A percentile compares a stretch with the other conserved stretches of the same genome.
Conservation (phyloP, 1,284 basidiomycete genomes). For the Ganoderma resinaceum region DNA sequence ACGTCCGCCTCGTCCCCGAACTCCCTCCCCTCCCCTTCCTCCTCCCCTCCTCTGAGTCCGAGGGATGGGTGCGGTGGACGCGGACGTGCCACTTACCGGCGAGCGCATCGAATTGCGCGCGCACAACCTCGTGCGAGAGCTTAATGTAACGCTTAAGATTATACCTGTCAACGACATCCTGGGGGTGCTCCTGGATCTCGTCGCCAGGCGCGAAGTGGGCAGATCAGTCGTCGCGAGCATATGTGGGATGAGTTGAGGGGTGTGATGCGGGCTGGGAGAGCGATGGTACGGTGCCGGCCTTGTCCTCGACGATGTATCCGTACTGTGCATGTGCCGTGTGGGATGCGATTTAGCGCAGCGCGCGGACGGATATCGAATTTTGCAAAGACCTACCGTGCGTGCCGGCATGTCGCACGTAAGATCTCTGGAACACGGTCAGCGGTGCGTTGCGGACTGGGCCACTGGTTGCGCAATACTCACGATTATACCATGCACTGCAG, state of each 20-base stretch:
- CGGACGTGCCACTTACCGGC: slow-evolving; percentile 60
- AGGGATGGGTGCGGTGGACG: slow-evolving; percentile 41
- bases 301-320: slow-evolving; percentile 64
- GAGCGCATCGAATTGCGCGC: slow-evolving; percentile 56
- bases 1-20: slow-evolving; percentile 59
- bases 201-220: slow-evolving; percentile 62
- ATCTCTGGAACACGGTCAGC: slow-evolving; percentile 42
- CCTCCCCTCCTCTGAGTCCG: slow-evolving; percentile 45
- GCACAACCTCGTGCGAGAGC: slow-evolving; percentile 58
- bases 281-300: slow-evolving; percentile 37
- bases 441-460: neutral
- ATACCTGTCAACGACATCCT: slow-evolving; percentile 62
- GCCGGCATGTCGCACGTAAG: slow-evolving; percentile 64
- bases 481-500: slow-evolving; percentile 61
- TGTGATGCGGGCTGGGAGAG: no score
- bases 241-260: slow-evolving; percentile 9
- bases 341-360: neutral
- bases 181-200: slow-evolving; percentile 62
- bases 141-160: slow-evolving; percentile 59
- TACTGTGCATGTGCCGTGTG: slow-evolving; percentile 66
- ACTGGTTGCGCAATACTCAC: neutral
- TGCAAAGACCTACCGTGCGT: slow-evolving; percentile 49
- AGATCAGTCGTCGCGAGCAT: slow-evolving; percentile 64
- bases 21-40: slow-evolving; percentile 36
- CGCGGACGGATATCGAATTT: neutral